These are phyloP conservation scores for Pseudocercospora macadamiae DNA, from an alignment of 2,329 filamentous ascomycete species.

Conservation along the genomic window DNA sequence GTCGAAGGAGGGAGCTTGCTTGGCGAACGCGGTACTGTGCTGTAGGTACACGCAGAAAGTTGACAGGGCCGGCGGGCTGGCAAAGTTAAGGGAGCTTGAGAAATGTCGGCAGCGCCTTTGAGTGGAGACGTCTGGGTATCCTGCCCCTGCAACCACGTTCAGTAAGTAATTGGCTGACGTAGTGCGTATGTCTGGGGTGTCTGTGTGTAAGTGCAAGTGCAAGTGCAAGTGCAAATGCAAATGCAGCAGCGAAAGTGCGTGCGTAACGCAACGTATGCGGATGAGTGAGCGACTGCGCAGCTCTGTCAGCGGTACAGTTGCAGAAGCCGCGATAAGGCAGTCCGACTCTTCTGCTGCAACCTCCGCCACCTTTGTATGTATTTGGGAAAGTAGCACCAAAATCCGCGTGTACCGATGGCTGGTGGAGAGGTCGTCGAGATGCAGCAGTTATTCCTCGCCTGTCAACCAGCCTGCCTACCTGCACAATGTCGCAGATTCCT, in stretches of 20 bases:
- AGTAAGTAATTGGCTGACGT: not conserved
- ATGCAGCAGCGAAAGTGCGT: not conserved
- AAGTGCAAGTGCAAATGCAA: not conserved
- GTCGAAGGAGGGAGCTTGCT: not conserved
- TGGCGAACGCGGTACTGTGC: not conserved
- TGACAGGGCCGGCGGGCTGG: not conserved
- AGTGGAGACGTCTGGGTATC: constrained; percentile 41
- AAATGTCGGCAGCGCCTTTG: constrained; percentile 34
- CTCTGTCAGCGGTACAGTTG: too few species aligned
- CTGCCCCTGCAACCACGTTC: not conserved
- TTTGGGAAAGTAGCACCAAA: not conserved
- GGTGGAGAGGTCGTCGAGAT: not conserved
- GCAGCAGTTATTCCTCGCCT: not conserved
- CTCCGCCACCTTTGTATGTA: not conserved
- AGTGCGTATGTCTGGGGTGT: not conserved
- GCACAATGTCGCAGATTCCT: constrained; percentile 1
- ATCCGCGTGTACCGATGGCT: not conserved
- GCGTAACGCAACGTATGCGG: not conserved
- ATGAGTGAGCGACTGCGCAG: not conserved
- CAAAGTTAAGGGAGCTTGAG: constrained; percentile 51
- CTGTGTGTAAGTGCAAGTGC: not conserved
- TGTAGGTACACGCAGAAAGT: not conserved
- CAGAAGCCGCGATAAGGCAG: not conserved
- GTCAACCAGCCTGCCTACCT: not conserved
- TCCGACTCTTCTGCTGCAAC: not conserved